Base-by-base conservation (phyloP, 805 yeast species). In the Jamesozyma jinghongensis region DNA sequence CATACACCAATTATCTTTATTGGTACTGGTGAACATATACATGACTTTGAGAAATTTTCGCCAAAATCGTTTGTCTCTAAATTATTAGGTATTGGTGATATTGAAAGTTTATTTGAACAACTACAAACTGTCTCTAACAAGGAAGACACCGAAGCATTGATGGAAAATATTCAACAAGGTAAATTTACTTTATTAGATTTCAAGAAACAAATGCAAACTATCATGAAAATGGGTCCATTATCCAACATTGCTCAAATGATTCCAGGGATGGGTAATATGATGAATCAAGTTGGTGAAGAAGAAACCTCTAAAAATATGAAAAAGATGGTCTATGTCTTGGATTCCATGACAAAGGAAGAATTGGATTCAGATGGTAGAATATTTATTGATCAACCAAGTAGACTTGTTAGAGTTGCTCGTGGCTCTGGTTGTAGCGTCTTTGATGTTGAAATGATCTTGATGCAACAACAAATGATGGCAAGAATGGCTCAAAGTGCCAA, bases 1-100 rank as follows among this genome's bases (percentile, higher is more conserved):
- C 73, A 84, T 41, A 92, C 97, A 0, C 98, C 98, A 6, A 82
- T 90, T 51, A 85, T 84, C 7, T 90, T 90, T 57, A 92, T 90
- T 44, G 98, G 98, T 75, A 90, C 97, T 3, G 98, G 98, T 59
- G 98, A 90, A 63, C 98, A 92, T 57, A 83, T 88, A 29, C 84
- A 82, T 41, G 97, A 90, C 60, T 73, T 90, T 45, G 98, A 92
- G 63, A 77, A 83, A 36, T 90, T 90, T 61, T 81, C 92, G 19
- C 96, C 97, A 19, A 75, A 79, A 48, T 79, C 87, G 43, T 90
- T 92, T 62, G 77, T 90, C 32, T 84, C 95, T n/a, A 87, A 87
- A 62, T 69, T 90, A 42, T 70, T 90, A 43, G 98, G 98, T 4
- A 88, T 92, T 54, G 97, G 97, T 43, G 97, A 90, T 62, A 77